A percentile compares a stretch with the other conserved stretches of the same genome.
phyloP scores from a whole-genome alignment of 2,329 filamentous ascomycete species.

The Fusarium dlaminii region DNA sequence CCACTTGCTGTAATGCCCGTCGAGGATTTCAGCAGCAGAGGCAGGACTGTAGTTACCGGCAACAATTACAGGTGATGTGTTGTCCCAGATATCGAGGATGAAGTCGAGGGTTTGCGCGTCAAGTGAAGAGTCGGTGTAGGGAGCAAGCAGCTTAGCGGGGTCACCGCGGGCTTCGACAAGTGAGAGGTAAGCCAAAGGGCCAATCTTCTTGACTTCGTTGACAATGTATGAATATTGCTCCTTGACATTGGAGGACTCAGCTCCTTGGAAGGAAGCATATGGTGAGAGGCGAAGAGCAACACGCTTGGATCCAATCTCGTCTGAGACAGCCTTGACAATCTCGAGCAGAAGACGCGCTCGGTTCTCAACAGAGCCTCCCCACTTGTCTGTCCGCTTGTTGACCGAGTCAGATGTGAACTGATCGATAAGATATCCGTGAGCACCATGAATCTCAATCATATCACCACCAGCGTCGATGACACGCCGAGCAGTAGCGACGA shows the following conservation, averaged over 20 bases:
- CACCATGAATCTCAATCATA: slow-evolving; percentile 34
- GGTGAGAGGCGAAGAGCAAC: slow-evolving; percentile 54
- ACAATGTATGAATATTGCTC: slow-evolving; percentile 41
- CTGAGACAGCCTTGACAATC: slow-evolving; percentile 51
- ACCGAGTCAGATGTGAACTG: slow-evolving; percentile 60
- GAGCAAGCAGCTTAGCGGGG: slow-evolving; percentile 15
- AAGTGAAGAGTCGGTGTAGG: slow-evolving; percentile 45
- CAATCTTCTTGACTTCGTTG: slow-evolving; percentile 43
- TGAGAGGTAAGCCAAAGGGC: slow-evolving; percentile 42
- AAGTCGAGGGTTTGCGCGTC: slow-evolving; percentile 43
- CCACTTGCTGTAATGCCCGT: slow-evolving; percentile 42
- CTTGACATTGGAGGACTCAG: slow-evolving; percentile 31
- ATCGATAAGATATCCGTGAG: slow-evolving; percentile 66
- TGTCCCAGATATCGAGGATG: slow-evolving; percentile 44
- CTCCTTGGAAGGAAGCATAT: slow-evolving; percentile 41
- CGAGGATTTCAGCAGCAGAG: slow-evolving; percentile 28
- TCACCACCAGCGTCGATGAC: slow-evolving; percentile 22
- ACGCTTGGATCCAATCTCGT: slow-evolving; percentile 46
- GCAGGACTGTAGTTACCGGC: slow-evolving; percentile 39
- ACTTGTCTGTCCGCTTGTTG: slow-evolving; percentile 58
- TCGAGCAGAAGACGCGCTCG: slow-evolving; percentile 60
- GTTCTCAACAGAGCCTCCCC: slow-evolving; percentile 65
- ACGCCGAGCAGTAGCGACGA: slow-evolving; percentile 9
- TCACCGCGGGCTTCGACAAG: slow-evolving; percentile 43
- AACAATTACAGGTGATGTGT: slow-evolving; percentile 43